Base-by-base conservation (phyloP, 2,329 filamentous ascomycete species). In the Teratosphaeria nubilosa region DNA sequence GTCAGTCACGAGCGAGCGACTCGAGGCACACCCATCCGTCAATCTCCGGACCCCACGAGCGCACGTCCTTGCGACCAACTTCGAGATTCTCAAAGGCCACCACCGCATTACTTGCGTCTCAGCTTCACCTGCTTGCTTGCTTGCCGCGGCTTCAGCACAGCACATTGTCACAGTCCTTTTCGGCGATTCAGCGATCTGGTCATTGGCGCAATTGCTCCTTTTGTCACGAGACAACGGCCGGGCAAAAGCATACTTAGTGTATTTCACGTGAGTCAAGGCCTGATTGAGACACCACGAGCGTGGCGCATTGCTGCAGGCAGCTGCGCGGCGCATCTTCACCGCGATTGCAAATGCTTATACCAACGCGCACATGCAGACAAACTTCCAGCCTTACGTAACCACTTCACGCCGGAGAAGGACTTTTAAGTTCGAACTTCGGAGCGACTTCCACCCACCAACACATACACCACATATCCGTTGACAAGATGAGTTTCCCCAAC, bases 401-500 rank as follows among this genome's bases (percentile, higher is more conserved):
- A 58, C 53, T 32, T 53, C 53, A 59, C 24, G 13, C 41, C 41
- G 41, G n/a, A 48, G 41, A 48, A 48, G 41, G 5, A 48, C 41
- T 20, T 22, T 48, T 48, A 48, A 48, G 6, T 48, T 48, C 41
- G n/a, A 22, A 20, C 20, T 22, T 48, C 16, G 41, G 41, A 20
- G 41, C 20, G 5, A 22, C 16, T 48, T 48, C 41, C 41, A 22
- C 20, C 41, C 20, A 48, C 16, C 41, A n/a, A 48, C 41, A 48
- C 41, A 48, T 20, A 48, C 41, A 48, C n/a, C n/a, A 34, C 30
- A 30, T 53, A n/a, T 9, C 27, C n/a, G 51, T 30, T 59, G 59
- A 61, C 72, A 80, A 64, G 59, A 87, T 87, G 85, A 85, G 82
- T 71, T 86, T 85, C 77, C 80, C 82, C 62, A 83, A 83, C 73